A percentile compares a stretch with the other conserved stretches of the same genome.
phyloP scores from a whole-genome alignment of 768 basidiomycete genomes.

The Ramaria sp. region DNA sequence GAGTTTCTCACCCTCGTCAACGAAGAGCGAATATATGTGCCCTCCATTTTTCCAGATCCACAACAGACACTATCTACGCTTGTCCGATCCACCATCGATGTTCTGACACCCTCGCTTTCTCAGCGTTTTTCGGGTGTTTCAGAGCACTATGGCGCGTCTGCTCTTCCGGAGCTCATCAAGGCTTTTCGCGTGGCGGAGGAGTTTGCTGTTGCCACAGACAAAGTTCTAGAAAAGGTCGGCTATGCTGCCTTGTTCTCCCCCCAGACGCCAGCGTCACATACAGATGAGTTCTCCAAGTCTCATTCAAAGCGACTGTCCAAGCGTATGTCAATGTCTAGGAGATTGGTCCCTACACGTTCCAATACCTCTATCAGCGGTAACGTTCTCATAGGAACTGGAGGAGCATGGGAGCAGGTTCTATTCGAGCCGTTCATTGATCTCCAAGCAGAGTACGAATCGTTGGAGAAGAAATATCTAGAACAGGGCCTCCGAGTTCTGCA shows the following conservation, averaged over 20 bases:
- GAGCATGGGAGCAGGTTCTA: slow-evolving; percentile 75
- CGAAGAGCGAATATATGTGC: slow-evolving; percentile 61
- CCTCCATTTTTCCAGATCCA: slow-evolving; percentile 83
- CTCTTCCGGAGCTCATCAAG: slow-evolving; percentile 60
- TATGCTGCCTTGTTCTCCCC: slow-evolving; percentile 19
- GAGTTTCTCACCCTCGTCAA: slow-evolving; percentile 54
- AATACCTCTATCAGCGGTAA: slow-evolving; percentile 18
- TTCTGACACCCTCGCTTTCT: slow-evolving; percentile 70
- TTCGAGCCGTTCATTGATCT: slow-evolving; percentile 93
- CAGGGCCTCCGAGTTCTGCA: slow-evolving; percentile 30
- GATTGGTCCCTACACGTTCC: slow-evolving; percentile 16
- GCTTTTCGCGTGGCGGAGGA: slow-evolving; percentile 71
- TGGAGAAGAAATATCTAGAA: slow-evolving; percentile 67
- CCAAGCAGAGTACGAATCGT: slow-evolving; percentile 69
- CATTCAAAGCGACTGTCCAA: slow-evolving; percentile 16
- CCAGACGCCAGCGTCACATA: slow-evolving; percentile 7
- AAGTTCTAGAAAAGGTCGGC: slow-evolving; percentile 60
- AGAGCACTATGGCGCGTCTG: slow-evolving; percentile 49
- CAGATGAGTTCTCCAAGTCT: slow-evolving; percentile 11
- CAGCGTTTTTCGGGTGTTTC: slow-evolving; percentile 66
- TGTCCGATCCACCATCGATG: slow-evolving; percentile 69
- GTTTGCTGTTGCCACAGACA: slow-evolving; percentile 63
- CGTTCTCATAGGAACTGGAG: slow-evolving; percentile 25
- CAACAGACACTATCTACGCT: slow-evolving; percentile 65
- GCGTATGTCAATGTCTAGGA: slow-evolving; percentile 24